Evolutionary conservation across 208 protist genomes (phyloP).

Genomic region (Crithidia expoeki): DNA sequence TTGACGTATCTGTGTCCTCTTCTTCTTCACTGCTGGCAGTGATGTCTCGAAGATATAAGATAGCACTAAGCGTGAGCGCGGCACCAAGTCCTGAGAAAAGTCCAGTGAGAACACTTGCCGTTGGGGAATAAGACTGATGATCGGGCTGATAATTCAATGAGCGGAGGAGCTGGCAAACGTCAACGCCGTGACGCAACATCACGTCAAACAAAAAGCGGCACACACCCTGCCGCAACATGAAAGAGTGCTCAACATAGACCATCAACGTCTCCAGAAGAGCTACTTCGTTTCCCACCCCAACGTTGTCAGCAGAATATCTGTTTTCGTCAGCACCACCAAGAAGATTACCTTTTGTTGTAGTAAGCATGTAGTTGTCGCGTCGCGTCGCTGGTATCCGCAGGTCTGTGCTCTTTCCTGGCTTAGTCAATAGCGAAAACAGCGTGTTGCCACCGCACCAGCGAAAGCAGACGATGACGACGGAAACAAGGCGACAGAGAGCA

Average conservation of each 20-base stretch:
- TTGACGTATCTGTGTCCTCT: background rate
- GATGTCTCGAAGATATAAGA: background rate
- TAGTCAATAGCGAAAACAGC: background rate
- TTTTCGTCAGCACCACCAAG: too few species aligned
- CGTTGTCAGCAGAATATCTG: background rate
- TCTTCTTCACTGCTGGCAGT: background rate
- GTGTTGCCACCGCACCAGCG: conserved; percentile 5
- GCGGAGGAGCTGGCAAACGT: background rate
- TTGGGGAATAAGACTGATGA: background rate
- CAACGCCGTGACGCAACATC: background rate
- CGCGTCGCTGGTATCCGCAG: background rate
- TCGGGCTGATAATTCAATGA: background rate
- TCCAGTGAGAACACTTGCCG: background rate
- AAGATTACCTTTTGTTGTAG: too few species aligned
- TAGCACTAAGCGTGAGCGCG: conserved; percentile 1
- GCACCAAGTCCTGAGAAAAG: conserved; percentile 2
- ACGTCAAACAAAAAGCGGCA: conserved; percentile 4
- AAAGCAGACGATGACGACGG: conserved; percentile 1
- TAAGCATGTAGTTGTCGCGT: background rate
- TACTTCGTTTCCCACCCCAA: background rate
- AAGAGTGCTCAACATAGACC: conserved; percentile 1
- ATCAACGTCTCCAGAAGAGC: background rate
- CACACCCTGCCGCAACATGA: background rate
- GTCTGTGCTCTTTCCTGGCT: background rate
- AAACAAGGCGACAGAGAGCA: conserved; percentile 1